These are phyloP conservation scores for Xylaria telfairii DNA, from an alignment of 495 filamentous ascomycete genomes.

Conservation along the genomic window DNA sequence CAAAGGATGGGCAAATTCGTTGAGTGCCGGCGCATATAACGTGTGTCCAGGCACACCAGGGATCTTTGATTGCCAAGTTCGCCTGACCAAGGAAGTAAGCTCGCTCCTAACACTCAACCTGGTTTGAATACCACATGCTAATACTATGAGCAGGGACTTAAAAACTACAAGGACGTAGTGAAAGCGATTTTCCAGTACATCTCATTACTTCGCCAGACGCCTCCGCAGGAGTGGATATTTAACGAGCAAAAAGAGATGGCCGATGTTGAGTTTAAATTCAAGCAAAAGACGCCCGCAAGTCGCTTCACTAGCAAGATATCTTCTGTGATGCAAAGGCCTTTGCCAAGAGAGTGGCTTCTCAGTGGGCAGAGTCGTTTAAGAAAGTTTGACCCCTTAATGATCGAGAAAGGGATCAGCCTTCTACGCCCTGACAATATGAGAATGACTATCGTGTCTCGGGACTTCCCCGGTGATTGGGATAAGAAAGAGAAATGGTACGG, in stretches of 20 bases:
- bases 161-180: conserved; percentile 83
- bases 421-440: conserved; percentile 90
- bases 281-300: conserved; percentile 87
- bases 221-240: conserved; percentile 91
- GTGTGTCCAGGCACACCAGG: conserved; percentile 81
- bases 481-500: conserved; percentile 97
- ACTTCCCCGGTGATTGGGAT: conserved; percentile 84
- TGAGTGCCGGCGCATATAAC: conserved; percentile 77
- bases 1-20: conserved; percentile 91
- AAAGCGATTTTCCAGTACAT: conserved; percentile 95
- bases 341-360: conserved; percentile 84
- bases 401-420: conserved; percentile 75
- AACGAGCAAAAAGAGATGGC: conserved; percentile 87
- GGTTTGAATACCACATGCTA: background rate
- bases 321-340: conserved; percentile 85
- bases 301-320: conserved; percentile 85
- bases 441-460: conserved; percentile 78
- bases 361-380: conserved; percentile 72
- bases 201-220: conserved; percentile 78
- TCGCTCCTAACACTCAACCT: background rate
- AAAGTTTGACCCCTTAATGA: conserved; percentile 76
- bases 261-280: conserved; percentile 93
- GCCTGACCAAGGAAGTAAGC: conserved; percentile 80
- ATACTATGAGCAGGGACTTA: conserved; percentile 54
- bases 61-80: conserved; percentile 80